Base-by-base conservation (phyloP, 1,139 yeast genomes). In the Casaregolazyma suthepensis region DNA sequence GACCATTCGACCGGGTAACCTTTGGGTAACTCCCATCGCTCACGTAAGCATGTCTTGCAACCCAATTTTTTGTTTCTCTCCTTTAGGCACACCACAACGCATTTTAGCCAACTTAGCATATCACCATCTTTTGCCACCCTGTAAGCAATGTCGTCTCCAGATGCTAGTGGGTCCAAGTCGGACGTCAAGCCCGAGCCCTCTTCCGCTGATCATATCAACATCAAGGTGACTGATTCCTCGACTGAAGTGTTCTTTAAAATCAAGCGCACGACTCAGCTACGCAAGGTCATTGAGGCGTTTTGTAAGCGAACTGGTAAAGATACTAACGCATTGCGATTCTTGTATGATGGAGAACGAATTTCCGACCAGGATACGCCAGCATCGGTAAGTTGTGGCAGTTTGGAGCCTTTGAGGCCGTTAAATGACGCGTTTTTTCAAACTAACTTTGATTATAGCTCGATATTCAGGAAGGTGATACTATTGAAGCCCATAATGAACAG, bases 401-500 rank as follows among this genome's bases (percentile, higher is more conserved):
- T n/a, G 4, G 17, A 7, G 7, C 38, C 44, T 43, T 13, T 44
- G 23, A 26, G 23, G 29, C 7, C 26, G 7, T 22, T 22, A 5
- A 7, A n/a, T n/a, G 26, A 22, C 26, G 26, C 26, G 26, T 22
- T 13, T 19, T 20, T 13, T 37, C 43, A 46, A 46, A 54, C 64
- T 60, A 57, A 59, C 62, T 12, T 17, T 26, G 9, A 3, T 29
- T 17, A 7, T 53, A 71, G 70, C 78, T 93, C 63, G 98, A 89
- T 55, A 82, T 91, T 79, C 95, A 87, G 70, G 96, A 93, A 69
- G 93, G 93, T 63, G 99, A 94, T 69, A 87, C 87, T 61, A 91
- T 94, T 63, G 99, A 94, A 72, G 99, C 97, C n/a, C 96, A 91
- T 71, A 85, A 94, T 72, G 96, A 90, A 71, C 99, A 93, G 71